Conservation (phyloP, 139 green algal genomes). For the Chlorella sp. region DNA sequence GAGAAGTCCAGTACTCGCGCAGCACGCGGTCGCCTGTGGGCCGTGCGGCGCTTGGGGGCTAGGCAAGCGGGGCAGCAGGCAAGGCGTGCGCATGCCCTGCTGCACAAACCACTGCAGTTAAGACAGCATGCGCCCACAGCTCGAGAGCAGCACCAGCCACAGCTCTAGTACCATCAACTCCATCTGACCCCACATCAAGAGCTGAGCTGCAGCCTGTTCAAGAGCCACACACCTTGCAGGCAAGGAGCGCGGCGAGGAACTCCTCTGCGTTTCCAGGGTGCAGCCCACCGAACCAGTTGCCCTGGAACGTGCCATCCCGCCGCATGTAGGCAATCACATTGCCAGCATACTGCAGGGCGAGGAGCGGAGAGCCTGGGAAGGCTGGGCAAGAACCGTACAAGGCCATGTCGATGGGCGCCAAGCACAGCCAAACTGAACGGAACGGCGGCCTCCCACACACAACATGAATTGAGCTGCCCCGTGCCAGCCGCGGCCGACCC, state of each 20-base stretch:
- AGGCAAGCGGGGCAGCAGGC: not conserved
- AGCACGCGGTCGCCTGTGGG: not conserved
- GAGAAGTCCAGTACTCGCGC: not conserved
- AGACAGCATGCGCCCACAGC: not conserved
- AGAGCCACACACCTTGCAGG: slow-evolving; percentile 10
- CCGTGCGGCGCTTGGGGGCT: no score
- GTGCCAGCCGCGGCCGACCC: not conserved
- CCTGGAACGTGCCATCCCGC: slow-evolving; percentile 30
- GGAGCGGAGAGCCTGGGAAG: not conserved
- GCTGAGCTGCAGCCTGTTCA: no score
- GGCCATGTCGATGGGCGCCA: no score
- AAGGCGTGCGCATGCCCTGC: not conserved
- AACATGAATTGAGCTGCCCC: not conserved
- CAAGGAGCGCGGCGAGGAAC: slow-evolving; percentile 28
- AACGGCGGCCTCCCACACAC: not conserved
- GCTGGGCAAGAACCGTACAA: no score
- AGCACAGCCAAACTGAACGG: no score
- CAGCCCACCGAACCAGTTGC: slow-evolving; percentile 61
- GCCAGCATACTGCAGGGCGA: slow-evolving; percentile 50
- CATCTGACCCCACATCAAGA: not conserved
- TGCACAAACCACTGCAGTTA: not conserved
- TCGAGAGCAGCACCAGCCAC: no score
- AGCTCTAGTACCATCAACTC: no score
- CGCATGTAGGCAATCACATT: slow-evolving; percentile 53
- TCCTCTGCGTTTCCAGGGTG: slow-evolving; percentile 32